phyloP scores from a whole-genome alignment of 805 yeast species.

The Monosporozyma solicola region DNA sequence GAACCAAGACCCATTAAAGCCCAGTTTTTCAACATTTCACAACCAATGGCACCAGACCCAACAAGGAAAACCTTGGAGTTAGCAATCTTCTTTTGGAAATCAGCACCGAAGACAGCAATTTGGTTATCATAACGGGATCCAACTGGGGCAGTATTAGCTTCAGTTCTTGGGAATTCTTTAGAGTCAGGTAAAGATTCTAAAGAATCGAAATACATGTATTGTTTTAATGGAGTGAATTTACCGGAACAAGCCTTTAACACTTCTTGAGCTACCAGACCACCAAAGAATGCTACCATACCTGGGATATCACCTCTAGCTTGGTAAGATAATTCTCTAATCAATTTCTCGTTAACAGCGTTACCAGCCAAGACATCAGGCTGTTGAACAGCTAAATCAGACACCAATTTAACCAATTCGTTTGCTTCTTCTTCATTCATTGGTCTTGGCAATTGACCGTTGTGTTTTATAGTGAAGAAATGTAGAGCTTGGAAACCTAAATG shows the following conservation, averaged over 20 bases:
- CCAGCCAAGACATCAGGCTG: conserved; percentile 47
- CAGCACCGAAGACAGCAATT: conserved; percentile 85
- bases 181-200: conserved; percentile 75
- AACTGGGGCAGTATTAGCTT: conserved; percentile 62
- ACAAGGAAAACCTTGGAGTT: conserved; percentile 82
- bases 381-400: conserved; percentile 49
- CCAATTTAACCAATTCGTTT: conserved; percentile 48
- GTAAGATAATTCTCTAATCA: conserved; percentile 64
- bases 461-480: conserved; percentile 56
- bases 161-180: conserved; percentile 51
- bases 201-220: conserved; percentile 88
- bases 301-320: conserved; percentile 92
- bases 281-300: conserved; percentile 79
- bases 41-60: conserved; percentile 98
- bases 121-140: conserved; percentile 88
- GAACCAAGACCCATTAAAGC: conserved; percentile 93
- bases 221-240: conserved; percentile 88
- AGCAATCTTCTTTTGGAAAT: conserved; percentile 62
- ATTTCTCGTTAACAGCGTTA: conserved; percentile 46
- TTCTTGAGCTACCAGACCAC: conserved; percentile 95
- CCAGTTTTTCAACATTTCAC: conserved; percentile 98
- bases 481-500: conserved; percentile 91
- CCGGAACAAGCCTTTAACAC: conserved; percentile 92
- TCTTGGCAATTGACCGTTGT: conserved; percentile 62
- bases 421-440: conserved; percentile 74